Percentiles rank a stretch among this genome's conserved stretches.
Evolutionary conservation across 768 basidiomycete genomes (phyloP).

Genomic region (button mushroom (Agaricus bisporus)): DNA sequence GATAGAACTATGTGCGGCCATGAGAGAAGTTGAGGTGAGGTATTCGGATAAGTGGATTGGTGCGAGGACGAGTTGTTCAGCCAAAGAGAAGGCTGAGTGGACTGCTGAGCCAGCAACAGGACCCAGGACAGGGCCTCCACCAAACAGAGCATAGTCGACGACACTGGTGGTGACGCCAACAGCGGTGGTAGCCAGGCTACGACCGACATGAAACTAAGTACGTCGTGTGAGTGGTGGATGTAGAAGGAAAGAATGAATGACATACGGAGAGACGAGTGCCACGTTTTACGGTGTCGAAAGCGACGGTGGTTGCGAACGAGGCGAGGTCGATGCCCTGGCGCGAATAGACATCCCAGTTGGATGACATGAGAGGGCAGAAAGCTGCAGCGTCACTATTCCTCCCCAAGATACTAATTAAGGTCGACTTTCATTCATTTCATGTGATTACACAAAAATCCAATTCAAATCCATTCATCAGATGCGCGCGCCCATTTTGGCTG

Average conservation of each 20-base stretch:
- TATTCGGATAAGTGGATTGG: conserved; percentile 74
- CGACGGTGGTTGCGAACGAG: conserved; percentile 52
- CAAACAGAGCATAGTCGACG: conserved; percentile 64
- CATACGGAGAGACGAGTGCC: conserved; percentile 67
- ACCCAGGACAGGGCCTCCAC: conserved; percentile 51
- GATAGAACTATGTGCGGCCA: conserved; percentile 70
- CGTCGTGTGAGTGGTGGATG: background rate
- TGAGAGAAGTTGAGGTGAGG: conserved; percentile 66
- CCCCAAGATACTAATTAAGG: background rate
- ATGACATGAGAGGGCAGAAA: conserved; percentile 21
- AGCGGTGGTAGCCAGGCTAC: conserved; percentile 52
- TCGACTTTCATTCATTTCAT: background rate
- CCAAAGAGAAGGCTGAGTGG: conserved; percentile 53
- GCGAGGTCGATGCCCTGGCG: conserved; percentile 65
- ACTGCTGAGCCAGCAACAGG: conserved; percentile 54
- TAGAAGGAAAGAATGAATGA: background rate
- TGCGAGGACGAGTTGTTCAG: conserved; percentile 67
- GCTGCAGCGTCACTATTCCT: too few relatives aligned
- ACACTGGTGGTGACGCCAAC: conserved; percentile 52
- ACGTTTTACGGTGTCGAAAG: conserved; percentile 62
- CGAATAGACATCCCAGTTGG: conserved; percentile 43
- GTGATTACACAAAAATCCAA: background rate
- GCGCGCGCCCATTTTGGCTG: too few relatives aligned
- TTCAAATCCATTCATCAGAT: too few relatives aligned
- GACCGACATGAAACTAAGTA: conserved; percentile 60